Conservation (phyloP, 2,329 filamentous ascomycete species). For the Trichophyton equinum region DNA sequence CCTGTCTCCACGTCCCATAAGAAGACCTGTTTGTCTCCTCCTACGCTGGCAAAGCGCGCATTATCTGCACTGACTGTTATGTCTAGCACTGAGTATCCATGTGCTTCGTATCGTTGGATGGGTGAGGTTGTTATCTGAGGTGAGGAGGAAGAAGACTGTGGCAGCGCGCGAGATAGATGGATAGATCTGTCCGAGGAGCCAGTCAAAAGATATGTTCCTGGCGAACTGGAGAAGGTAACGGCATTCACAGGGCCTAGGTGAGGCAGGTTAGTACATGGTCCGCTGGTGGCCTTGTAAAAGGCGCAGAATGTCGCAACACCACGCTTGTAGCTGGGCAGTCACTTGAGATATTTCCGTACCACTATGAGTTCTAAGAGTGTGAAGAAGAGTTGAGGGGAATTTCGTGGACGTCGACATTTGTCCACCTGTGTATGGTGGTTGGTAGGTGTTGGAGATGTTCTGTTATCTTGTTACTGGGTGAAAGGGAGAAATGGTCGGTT, state of each 20-base stretch:
- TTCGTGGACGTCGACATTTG: conserved; percentile 20
- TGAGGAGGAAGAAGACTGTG: conserved; percentile 22
- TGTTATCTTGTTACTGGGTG: not conserved
- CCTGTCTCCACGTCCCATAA: conserved; percentile 86
- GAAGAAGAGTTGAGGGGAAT: conserved; percentile 30
- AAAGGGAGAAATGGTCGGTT: not conserved
- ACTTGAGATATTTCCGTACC: conserved; percentile 19
- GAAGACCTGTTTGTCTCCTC: conserved; percentile 83
- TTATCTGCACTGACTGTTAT: conserved; percentile 64
- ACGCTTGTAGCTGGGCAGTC: not conserved
- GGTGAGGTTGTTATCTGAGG: conserved; percentile 37
- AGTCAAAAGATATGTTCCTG: conserved; percentile 68
- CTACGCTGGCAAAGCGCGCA: conserved; percentile 69
- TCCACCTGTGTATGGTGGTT: conserved; percentile 1
- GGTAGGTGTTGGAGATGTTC: not conserved
- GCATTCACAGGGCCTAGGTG: conserved; percentile 56
- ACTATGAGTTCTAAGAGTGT: conserved; percentile 35
- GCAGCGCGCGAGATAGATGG: conserved; percentile 62
- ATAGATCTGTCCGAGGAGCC: conserved; percentile 75
- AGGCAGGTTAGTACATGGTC: not conserved
- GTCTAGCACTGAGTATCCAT: conserved; percentile 84
- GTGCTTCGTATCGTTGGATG: conserved; percentile 78
- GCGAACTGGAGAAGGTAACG: conserved; percentile 57
- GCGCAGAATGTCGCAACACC: not conserved
- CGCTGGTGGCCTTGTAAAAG: not conserved